Base-by-base conservation (phyloP, 2,329 filamentous ascomycete genomes). In the Sphaerulina vaccinii region DNA sequence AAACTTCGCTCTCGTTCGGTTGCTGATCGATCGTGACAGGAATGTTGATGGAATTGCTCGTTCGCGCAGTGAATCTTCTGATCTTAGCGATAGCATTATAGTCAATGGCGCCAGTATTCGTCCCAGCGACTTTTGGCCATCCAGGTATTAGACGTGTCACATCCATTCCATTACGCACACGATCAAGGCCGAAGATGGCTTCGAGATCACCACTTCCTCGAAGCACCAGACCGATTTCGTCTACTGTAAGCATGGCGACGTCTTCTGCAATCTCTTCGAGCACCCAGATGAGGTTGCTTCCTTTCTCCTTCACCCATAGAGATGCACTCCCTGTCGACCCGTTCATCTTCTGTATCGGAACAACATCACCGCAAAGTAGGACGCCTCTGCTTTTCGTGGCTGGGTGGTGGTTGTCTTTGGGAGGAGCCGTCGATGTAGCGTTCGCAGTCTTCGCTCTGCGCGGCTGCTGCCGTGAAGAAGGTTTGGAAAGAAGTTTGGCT, bases 231-330 rank as follows among this genome's bases (percentile, higher is more conserved):
- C 90, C 90, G 22, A 89, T 84, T 51, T 90, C 85, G 65, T 95
- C 88, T 16, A 95, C 79, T 9, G 77, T 79, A 37, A 99, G 72
- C 55, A 83, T 81, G 3, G 88, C 90, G 33, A 93, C 85, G 68
- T 99, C 91, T 71, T 99, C 93, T 49, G 92, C 89, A 55, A 99
- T 97, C 71, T 99, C 93, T 69, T 99, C 93, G 2, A 99, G 74
- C 7, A 99, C 93, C 93, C 93, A 99, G 54, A 99, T 97, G 54
- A 99, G 73, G 8, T 92, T 91, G 46, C 90, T 85, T 42, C 86
- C 83, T 71, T 99, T 99, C 71, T 99, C 93, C 74, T 99, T 99
- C 3, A 99, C 93, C 93, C 93, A 99, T 33, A 99, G 75, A 71
- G 91, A 97, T 32, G 93, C 93, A 52, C 93, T 91, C 2, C 93